These are phyloP conservation scores for Neopestalotiopsis rosae DNA, from an alignment of 2,329 filamentous ascomycete genomes.

Conservation along the genomic window DNA sequence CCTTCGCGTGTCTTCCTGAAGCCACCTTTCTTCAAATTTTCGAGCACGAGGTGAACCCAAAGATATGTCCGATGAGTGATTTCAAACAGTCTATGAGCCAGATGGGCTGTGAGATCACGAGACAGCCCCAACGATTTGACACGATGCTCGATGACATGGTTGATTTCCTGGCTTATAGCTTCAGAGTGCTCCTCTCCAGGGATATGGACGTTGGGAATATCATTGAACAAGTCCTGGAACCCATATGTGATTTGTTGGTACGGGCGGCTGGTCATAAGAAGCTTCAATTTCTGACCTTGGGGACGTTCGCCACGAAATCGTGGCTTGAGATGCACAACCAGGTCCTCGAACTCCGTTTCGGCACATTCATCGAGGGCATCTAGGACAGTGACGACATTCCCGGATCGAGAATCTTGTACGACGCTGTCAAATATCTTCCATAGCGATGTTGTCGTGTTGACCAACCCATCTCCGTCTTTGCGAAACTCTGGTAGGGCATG, in stretches of 20 bases:
- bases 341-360: slow-evolving; percentile 28
- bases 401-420: slow-evolving; percentile 31
- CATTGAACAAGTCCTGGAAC: slow-evolving; percentile 24
- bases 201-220: slow-evolving; percentile 33
- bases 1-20: slow-evolving; percentile 20
- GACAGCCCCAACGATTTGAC: slow-evolving; percentile 30
- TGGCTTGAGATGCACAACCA: slow-evolving; percentile 23
- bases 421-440: slow-evolving; percentile 40
- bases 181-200: slow-evolving; percentile 42
- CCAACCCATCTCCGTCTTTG: slow-evolving; percentile 32
- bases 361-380: slow-evolving; percentile 47
- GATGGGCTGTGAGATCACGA: slow-evolving; percentile 21
- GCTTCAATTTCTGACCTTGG: slow-evolving; percentile 31
- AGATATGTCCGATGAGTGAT: slow-evolving; percentile 41
- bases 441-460: slow-evolving; percentile 28
- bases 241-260: slow-evolving; percentile 34
- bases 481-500: slow-evolving; percentile 36
- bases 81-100: slow-evolving; percentile 26
- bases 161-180: slow-evolving; percentile 40
- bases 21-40: slow-evolving; percentile 30
- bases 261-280: slow-evolving; percentile 42
- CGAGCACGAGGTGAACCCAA: slow-evolving; percentile 42
- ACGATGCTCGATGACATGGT: slow-evolving; percentile 38
- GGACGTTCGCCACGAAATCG: not conserved
- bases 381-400: slow-evolving; percentile 39